Percentiles rank a stretch among this genome's conserved stretches.
Evolutionary conservation across 768 basidiomycete species (phyloP).

Genomic region (Phanerochaete sordida): DNA sequence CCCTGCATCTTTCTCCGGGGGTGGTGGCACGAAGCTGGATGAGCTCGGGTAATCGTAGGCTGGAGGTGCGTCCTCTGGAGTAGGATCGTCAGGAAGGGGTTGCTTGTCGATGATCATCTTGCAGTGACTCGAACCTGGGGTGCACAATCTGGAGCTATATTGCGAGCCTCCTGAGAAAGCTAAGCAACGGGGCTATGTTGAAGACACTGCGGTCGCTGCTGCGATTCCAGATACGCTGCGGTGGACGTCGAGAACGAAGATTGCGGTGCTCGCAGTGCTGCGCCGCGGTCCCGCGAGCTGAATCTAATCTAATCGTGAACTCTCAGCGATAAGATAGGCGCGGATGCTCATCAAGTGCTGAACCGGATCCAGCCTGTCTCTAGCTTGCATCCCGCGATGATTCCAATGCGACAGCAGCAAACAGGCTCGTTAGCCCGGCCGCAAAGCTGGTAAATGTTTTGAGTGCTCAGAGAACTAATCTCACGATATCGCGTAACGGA

Average conservation of each 20-base stretch:
- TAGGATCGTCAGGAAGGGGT: conserved; percentile 22
- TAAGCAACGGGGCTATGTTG: background rate
- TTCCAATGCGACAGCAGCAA: too few species aligned
- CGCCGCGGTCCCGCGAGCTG: background rate
- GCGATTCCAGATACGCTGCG: background rate
- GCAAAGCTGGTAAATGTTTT: too few species aligned
- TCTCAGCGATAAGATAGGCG: too few species aligned
- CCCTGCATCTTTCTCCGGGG: background rate
- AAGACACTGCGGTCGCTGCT: background rate
- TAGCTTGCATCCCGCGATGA: too few species aligned
- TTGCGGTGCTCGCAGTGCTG: background rate
- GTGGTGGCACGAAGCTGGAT: background rate
- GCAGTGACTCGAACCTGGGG: conserved; percentile 3
- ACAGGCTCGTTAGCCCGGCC: too few species aligned
- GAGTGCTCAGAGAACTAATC: too few species aligned
- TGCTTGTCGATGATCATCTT: conserved; percentile 24
- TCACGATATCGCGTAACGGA: too few species aligned
- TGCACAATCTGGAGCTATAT: background rate
- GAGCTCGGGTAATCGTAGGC: conserved; percentile 18
- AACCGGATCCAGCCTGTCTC: too few species aligned
- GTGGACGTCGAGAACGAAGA: background rate
- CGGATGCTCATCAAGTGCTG: too few species aligned
- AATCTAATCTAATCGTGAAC: too few species aligned
- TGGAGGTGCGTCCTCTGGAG: conserved; percentile 25
- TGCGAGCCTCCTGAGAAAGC: background rate